Evolutionary conservation across 1,284 basidiomycete species (phyloP).

Genomic region (Hypsizygus ulmarius): DNA sequence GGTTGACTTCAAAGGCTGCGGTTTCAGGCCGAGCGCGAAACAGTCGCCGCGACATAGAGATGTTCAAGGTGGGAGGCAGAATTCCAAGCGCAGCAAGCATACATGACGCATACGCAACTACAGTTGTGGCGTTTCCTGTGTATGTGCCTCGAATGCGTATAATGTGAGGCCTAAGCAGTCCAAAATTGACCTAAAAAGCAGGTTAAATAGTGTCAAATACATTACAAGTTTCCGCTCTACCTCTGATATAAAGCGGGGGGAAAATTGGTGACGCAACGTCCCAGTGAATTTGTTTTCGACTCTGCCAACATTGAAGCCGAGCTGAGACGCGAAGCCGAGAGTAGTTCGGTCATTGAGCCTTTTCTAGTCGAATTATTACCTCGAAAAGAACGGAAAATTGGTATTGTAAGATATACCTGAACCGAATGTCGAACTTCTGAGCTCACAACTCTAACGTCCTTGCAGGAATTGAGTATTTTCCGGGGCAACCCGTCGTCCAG

Average conservation of each 20-base stretch:
- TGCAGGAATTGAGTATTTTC: conserved; percentile 32
- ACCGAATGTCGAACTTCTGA: conserved; percentile 38
- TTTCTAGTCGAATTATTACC: conserved; percentile 32
- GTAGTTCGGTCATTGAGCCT: conserved; percentile 38
- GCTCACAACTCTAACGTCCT: conserved; percentile 31
- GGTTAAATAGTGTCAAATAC: not conserved
- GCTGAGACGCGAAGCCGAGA: conserved; percentile 31
- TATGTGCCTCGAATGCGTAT: conserved; percentile 30
- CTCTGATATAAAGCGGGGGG: conserved; percentile 49
- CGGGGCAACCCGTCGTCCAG: conserved; percentile 24
- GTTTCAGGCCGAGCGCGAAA: conserved; percentile 30
- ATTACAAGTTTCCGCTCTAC: conserved; percentile 28
- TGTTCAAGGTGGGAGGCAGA: conserved; percentile 23
- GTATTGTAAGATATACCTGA: conserved; percentile 33
- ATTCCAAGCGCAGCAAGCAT: conserved; percentile 18
- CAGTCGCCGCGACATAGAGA: conserved; percentile 33
- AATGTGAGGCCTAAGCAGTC: conserved; percentile 28
- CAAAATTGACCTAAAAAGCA: conserved; percentile 27
- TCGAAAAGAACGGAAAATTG: conserved; percentile 8
- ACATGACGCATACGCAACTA: conserved; percentile 26
- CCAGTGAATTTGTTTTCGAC: conserved; percentile 41
- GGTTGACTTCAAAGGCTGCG: conserved; percentile 31
- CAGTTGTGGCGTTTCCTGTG: conserved; percentile 30
- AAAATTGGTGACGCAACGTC: conserved; percentile 63
- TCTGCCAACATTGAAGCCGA: conserved; percentile 26